phyloP scores from a whole-genome alignment of 2,329 filamentous ascomycete species.

The Colletotrichum sp. region DNA sequence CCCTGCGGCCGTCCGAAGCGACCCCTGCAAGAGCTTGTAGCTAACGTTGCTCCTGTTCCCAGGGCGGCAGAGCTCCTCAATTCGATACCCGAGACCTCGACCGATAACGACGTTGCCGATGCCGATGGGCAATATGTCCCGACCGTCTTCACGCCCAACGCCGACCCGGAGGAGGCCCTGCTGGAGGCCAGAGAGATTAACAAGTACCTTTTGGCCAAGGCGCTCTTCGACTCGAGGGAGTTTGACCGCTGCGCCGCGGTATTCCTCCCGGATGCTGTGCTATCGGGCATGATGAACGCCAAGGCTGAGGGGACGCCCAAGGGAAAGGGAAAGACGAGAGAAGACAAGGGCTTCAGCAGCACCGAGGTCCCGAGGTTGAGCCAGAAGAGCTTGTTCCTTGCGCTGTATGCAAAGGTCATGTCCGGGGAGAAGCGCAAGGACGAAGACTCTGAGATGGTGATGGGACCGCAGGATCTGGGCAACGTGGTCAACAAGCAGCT shows the following conservation, averaged over 20 bases:
- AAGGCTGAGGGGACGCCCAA: conserved; percentile 49
- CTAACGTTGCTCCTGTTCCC: conserved; percentile 19
- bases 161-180: conserved; percentile 72
- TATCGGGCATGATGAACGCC: conserved; percentile 67
- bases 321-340: conserved; percentile 63
- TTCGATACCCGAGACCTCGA: conserved; percentile 69
- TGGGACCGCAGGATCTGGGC: conserved; percentile 89
- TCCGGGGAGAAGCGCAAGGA: conserved; percentile 95
- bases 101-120: conserved; percentile 55
- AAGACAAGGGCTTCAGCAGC: conserved; percentile 23
- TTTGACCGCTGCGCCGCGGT: conserved; percentile 92
- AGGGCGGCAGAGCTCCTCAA: conserved; percentile 96
- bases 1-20: neutral
- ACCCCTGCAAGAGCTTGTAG: neutral
- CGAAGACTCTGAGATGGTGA: conserved; percentile 96
- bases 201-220: conserved; percentile 88
- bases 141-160: conserved; percentile 57
- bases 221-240: conserved; percentile 93
- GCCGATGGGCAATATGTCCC: conserved; percentile 43
- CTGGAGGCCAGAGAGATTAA: conserved; percentile 81
- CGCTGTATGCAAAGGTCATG: conserved; percentile 90
- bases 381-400: conserved; percentile 90
- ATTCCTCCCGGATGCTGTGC: conserved; percentile 80
- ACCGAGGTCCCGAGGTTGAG: conserved; percentile 65
- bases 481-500: conserved; percentile 86